Percentiles rank a stretch among this genome's conserved stretches.
Evolutionary conservation across 2,329 filamentous ascomycete species (phyloP).

Genomic region (Xylaria sp.): DNA sequence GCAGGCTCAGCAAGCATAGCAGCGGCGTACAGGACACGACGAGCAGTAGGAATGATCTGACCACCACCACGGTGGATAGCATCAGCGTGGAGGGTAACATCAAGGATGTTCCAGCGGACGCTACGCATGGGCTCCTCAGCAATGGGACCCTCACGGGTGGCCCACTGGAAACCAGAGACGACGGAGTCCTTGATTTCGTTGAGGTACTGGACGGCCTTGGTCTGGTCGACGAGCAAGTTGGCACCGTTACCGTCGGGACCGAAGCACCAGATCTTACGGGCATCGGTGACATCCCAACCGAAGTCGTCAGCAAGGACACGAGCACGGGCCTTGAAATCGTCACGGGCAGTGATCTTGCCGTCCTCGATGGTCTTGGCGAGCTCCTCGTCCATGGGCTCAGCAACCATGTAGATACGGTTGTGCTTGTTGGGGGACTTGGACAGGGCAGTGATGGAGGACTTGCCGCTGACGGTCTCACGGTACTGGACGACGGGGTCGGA

Average conservation of each 20-base stretch:
- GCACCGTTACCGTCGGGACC: slow-evolving; percentile 95
- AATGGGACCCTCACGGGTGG: slow-evolving; percentile 92
- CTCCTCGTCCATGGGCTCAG: slow-evolving; percentile 87
- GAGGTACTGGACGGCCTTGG: slow-evolving; percentile 99
- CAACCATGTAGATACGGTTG: slow-evolving; percentile 98
- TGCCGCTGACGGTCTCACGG: slow-evolving; percentile 85
- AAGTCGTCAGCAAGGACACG: slow-evolving; percentile 93
- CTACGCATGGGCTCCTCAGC: slow-evolving; percentile 98
- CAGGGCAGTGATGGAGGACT: slow-evolving; percentile 90
- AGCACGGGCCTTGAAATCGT: slow-evolving; percentile 98
- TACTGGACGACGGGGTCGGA: slow-evolving; percentile 98
- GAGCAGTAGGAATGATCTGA: slow-evolving; percentile 95
- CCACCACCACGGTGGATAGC: slow-evolving; percentile 99
- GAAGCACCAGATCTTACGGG: slow-evolving; percentile 99
- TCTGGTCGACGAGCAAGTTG: slow-evolving; percentile 99
- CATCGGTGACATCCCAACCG: slow-evolving; percentile 99
- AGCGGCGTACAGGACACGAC: slow-evolving; percentile 94
- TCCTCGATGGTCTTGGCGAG: slow-evolving; percentile 82
- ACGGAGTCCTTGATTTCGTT: slow-evolving; percentile 99
- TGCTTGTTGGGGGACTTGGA: slow-evolving; percentile 99
- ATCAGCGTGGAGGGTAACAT: slow-evolving; percentile 99
- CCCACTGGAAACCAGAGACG: slow-evolving; percentile 99
- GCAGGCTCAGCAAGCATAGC: slow-evolving; percentile 84
- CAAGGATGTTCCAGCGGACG: slow-evolving; percentile 97
- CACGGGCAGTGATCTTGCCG: slow-evolving; percentile 89